Evolutionary conservation across 495 filamentous ascomycete species (phyloP).

Genomic region (Jackrogersella multiformis): DNA sequence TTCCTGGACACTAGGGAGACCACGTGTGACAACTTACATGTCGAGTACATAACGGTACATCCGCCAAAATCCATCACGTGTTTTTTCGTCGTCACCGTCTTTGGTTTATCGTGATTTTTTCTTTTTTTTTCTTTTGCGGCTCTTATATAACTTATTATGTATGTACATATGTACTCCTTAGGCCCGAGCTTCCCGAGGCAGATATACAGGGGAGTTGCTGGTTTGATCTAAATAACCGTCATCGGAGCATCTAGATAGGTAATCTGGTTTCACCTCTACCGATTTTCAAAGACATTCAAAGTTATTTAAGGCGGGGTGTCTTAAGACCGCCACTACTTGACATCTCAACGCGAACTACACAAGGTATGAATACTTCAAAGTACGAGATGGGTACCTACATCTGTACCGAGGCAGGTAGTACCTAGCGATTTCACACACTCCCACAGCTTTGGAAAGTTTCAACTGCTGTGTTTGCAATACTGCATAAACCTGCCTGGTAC

Average conservation of each 20-base stretch:
- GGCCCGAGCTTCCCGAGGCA: not conserved
- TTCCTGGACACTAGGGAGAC: constrained; percentile 12
- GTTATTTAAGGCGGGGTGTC: constrained; percentile 17
- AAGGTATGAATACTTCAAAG: not conserved
- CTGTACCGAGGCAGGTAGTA: not conserved
- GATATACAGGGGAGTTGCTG: not conserved
- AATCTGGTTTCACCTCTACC: constrained; percentile 16
- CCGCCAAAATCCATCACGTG: constrained; percentile 18
- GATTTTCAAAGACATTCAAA: not conserved
- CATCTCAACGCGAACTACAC: not conserved
- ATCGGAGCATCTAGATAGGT: constrained; percentile 32
- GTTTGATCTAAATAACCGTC: constrained; percentile 17
- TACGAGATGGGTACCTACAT: constrained; percentile 18
- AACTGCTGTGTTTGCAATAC: not conserved
- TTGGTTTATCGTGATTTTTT: not conserved
- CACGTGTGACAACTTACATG: constrained; percentile 26
- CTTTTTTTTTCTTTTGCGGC: constrained; percentile 4
- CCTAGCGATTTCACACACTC: constrained; percentile 17
- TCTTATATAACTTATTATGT: too few relatives aligned
- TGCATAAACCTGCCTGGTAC: not conserved
- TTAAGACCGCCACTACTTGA: constrained; percentile 11
- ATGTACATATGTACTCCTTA: too few relatives aligned
- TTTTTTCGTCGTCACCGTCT: constrained; percentile 8
- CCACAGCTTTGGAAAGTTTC: constrained; percentile 1
- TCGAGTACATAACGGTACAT: constrained; percentile 12